Evolutionary conservation across 1,139 yeast genomes (phyloP).

Genomic region (Debaryomyces fabryi): DNA sequence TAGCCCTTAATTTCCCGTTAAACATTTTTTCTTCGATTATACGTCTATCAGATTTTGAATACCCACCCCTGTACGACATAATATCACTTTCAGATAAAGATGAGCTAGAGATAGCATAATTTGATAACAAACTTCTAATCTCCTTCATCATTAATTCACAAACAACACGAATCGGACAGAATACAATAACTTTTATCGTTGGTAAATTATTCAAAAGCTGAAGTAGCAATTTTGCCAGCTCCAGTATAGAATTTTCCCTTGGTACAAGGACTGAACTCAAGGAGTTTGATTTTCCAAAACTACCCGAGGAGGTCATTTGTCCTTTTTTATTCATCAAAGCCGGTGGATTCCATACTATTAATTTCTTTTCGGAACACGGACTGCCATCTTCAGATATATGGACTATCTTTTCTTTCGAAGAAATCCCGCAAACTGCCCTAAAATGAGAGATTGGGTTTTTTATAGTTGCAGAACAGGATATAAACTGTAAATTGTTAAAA

Average conservation of each 20-base stretch:
- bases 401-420: constrained; percentile 40
- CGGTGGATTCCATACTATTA: constrained; percentile 82
- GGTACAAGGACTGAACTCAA: constrained; percentile 31
- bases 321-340: constrained; percentile 65
- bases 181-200: constrained; percentile 70
- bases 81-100: constrained; percentile 59
- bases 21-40: constrained; percentile 89
- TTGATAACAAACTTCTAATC: constrained; percentile 52
- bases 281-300: constrained; percentile 14
- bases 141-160: constrained; percentile 90
- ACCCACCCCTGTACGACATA: constrained; percentile 96
- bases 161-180: constrained; percentile 82
- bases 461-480: constrained; percentile 94
- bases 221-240: constrained; percentile 73
- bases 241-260: constrained; percentile 71
- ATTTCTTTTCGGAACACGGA: constrained; percentile 74
- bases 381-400: constrained; percentile 82
- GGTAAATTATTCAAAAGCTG: constrained; percentile 61
- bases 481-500: constrained; percentile 49
- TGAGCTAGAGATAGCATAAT: constrained; percentile 24
- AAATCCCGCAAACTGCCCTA: constrained; percentile 69
- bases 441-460: constrained; percentile 72
- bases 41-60: constrained; percentile 81
- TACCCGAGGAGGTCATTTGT: constrained; percentile 25
- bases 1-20: constrained; percentile 78